A percentile compares a stretch with the other conserved stretches of the same genome.
phyloP scores from a whole-genome alignment of 73 alveolate genomes.

The Strombidium stylifer region DNA sequence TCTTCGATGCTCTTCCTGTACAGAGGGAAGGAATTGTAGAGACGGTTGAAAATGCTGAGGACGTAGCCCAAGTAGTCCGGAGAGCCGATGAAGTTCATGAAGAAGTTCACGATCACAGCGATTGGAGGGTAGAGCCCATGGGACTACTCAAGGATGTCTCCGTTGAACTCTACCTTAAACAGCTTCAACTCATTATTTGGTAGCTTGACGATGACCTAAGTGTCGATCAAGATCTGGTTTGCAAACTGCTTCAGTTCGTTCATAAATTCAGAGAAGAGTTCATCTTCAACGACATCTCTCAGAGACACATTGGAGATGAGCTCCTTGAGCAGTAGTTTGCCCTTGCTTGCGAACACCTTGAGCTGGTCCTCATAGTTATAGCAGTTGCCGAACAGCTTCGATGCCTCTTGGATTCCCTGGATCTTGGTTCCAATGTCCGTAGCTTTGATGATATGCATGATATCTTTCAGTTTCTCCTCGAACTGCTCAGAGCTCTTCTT shows the following conservation, averaged over 20 bases:
- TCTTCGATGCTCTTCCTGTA: constrained; percentile 50
- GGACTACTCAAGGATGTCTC: constrained; percentile 26
- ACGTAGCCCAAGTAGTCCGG: constrained; percentile 10
- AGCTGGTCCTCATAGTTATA: constrained; percentile 32
- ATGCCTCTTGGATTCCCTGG: background rate
- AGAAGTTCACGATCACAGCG: constrained; percentile 48
- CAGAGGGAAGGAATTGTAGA: constrained; percentile 29
- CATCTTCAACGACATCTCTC: constrained; percentile 31
- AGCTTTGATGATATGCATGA: too few relatives aligned
- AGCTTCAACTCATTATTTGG: background rate
- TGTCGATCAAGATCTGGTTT: background rate
- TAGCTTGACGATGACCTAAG: too few relatives aligned
- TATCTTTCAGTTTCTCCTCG: too few relatives aligned
- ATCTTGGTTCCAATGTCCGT: background rate
- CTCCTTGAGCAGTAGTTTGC: constrained; percentile 34
- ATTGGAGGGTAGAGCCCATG: constrained; percentile 57
- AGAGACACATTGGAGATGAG: constrained; percentile 23
- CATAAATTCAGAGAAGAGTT: background rate
- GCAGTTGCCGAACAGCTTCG: constrained; percentile 15
- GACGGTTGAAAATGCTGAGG: constrained; percentile 25
- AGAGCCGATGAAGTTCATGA: constrained; percentile 18
- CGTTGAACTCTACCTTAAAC: constrained; percentile 13
- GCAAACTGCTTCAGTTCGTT: background rate
- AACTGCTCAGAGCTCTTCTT: too few relatives aligned
- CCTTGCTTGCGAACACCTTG: constrained; percentile 23